phyloP scores from a whole-genome alignment of 495 filamentous ascomycete genomes.

The Penicillium atrosanguineum region DNA sequence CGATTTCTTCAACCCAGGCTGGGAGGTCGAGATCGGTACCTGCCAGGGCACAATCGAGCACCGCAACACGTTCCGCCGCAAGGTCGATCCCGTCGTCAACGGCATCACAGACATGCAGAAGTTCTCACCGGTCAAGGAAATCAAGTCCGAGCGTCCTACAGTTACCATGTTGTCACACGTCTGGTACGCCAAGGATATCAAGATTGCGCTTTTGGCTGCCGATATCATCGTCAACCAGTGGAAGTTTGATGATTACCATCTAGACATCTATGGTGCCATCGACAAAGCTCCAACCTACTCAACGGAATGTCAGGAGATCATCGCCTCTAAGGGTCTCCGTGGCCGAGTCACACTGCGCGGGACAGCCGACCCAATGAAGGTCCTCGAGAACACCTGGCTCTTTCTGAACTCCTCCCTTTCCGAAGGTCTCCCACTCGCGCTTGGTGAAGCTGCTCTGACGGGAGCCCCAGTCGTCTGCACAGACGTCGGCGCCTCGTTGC shows the following conservation, averaged over 20 bases:
- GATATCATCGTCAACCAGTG: constrained; percentile 66
- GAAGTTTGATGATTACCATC: constrained; percentile 61
- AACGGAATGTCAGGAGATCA: constrained; percentile 60
- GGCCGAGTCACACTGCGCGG: constrained; percentile 53
- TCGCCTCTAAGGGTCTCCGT: constrained; percentile 57
- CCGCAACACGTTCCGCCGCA: constrained; percentile 56
- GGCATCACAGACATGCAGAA: constrained; percentile 65
- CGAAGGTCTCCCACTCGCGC: constrained; percentile 63
- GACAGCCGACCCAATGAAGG: constrained; percentile 54
- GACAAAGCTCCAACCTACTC: constrained; percentile 60
- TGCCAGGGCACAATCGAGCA: constrained; percentile 57
- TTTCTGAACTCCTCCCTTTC: constrained; percentile 68
- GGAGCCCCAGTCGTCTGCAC: constrained; percentile 64
- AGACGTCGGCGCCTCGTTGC: constrained; percentile 61
- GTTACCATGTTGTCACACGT: constrained; percentile 66
- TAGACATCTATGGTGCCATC: constrained; percentile 62
- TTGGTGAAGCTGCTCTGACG: constrained; percentile 63
- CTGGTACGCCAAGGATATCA: constrained; percentile 66
- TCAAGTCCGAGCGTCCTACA: constrained; percentile 55
- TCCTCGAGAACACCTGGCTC: constrained; percentile 61
- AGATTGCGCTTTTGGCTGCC: constrained; percentile 60
- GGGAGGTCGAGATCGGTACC: constrained; percentile 65
- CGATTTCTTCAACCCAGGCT: constrained; percentile 65
- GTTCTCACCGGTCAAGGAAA: constrained; percentile 57
- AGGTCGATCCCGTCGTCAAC: constrained; percentile 68